Base-by-base conservation (phyloP, 1,284 basidiomycete genomes). In the Takashimella koratensis region DNA sequence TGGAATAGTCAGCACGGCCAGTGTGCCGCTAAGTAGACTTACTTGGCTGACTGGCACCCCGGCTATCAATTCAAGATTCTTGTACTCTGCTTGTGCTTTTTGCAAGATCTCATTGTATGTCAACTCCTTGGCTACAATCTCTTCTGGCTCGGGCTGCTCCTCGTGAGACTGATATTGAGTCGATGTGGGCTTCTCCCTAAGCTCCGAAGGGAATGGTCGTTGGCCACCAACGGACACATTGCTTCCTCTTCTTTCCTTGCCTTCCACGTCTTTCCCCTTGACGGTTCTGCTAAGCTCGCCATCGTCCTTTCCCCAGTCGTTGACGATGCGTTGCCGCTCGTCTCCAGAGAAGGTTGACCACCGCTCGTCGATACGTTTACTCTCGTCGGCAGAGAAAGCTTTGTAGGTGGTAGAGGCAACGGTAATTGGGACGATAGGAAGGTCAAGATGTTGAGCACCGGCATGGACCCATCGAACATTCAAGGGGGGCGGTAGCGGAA, bases 331-430 rank as follows among this genome's bases (percentile, higher is more conserved):
- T 19, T 45, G 24, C 20, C 57, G 57, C 41, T 59, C 56, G 25
- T 57, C 58, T 13, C 48, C 46, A 1, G 60, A 39, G 12, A 66
- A 43, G 2, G 19, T 53, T 64, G 86, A 83, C 58, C 87, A 81
- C 44, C 82, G 53, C 4, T 61, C 59, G 44, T 77, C 74, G 47
- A 77, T 70, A 5, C 70, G 57, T 2, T 56, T 39, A 11, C 67
- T 73, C 59, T 76, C 73, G 25, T 62, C 59, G 0, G 25, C 27
- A 0, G 71, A 81, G 49, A 85, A 79, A 1, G 87, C 81, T 64
- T 90, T 90, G 66, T 71, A 76, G 0, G 62, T 54, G 2, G 65
- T 65, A 3, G 70, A 66, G n/a, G 63, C 54, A 3, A 62, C 45
- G 0, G 71, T 70, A 42, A 76, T 67, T 3, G 75, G 75, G 10